phyloP scores from a whole-genome alignment of 805 yeast genomes.

The Candida ascalaphidarum region DNA sequence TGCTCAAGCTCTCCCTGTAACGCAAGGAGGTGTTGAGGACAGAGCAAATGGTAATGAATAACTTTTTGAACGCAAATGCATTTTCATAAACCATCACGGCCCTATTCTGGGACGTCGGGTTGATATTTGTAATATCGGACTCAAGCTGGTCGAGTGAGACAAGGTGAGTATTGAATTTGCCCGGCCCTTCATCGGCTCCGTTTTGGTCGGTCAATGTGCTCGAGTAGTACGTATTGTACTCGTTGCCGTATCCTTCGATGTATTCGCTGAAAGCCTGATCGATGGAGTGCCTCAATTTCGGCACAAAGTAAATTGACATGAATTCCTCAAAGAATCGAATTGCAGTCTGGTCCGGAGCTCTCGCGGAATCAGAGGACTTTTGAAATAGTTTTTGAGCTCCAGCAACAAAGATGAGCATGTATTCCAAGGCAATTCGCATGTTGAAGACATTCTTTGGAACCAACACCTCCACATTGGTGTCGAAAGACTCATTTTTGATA shows the following conservation, averaged over 20 bases:
- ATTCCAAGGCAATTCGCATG: constrained; percentile 71
- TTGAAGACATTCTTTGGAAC: constrained; percentile 69
- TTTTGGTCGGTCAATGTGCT: too few relatives aligned
- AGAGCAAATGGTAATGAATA: constrained; percentile 41
- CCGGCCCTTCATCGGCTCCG: too few relatives aligned
- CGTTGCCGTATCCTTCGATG: constrained; percentile 11
- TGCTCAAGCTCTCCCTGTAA: constrained; percentile 50
- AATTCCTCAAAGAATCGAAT: constrained; percentile 50
- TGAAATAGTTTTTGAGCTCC: constrained; percentile 35
- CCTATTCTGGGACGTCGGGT: constrained; percentile 14
- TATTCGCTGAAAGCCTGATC: constrained; percentile 40
- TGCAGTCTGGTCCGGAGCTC: constrained; percentile 8
- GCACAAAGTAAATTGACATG: constrained; percentile 56
- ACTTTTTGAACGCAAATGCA: constrained; percentile 37
- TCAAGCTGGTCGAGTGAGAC: constrained; percentile 28
- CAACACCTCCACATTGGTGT: constrained; percentile 51
- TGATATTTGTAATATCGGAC: constrained; percentile 6
- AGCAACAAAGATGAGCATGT: constrained; percentile 59
- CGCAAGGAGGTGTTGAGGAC: constrained; percentile 52
- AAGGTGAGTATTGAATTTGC: constrained; percentile 17
- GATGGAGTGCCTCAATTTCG: constrained; percentile 53
- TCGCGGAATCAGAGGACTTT: constrained; percentile 6
- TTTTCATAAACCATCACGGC: constrained; percentile 35
- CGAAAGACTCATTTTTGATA: constrained; percentile 50
- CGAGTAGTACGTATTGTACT: too few relatives aligned